Evolutionary conservation across 345 rosid species (phyloP), one percentile per base, ranked within the genome.

Genomic region (Mercurialis annua): DNA sequence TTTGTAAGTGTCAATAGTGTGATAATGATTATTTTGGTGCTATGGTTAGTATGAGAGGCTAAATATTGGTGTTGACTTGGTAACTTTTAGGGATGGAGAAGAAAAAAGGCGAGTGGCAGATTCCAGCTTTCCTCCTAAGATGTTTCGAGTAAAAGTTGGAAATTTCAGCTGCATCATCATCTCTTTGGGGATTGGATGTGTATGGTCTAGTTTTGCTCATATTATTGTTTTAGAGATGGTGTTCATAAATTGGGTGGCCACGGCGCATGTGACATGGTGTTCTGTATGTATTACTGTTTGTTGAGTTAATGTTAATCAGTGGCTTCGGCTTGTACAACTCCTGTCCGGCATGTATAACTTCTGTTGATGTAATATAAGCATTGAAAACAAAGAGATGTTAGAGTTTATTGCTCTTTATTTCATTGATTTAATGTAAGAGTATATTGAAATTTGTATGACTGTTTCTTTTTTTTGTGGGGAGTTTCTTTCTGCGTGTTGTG

Each of bases 11-110:
- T 58, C 36, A 26, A 11, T 2, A 5, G 21, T 33, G 5, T 56
- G 26, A 17, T 27, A 10, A 8, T 29, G 2, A 8, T 47, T 14
- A 21, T 46, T 0, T 3, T n/a, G 6, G 36, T 55, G 30, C 53
- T 62, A 15, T 17, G 15, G 10, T 36, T 60, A n/a, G 47, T 15
- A 42, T 20, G 29, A 24, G 63, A 40, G 55, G 71, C 46, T 56
- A 21, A 56, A 26, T 2, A 20, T 21, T 23, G n/a, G 48, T 54
- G 29, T 43, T 29, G n/a, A 4, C 10, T 48, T 24, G 55, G 51
- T 42, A 69, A 59, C 70, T 69, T 27, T 54, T 71, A 93, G 97
- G 97, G 97, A 69, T 93, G 98, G 97, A 93, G 87, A 80, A 87
- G 96, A 74, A 87, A 73, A 82, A 93, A 86, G 59, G 87, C 76